Conservation (phyloP, 2,329 filamentous ascomycete genomes). For the Paecilomyces variotii region DNA sequence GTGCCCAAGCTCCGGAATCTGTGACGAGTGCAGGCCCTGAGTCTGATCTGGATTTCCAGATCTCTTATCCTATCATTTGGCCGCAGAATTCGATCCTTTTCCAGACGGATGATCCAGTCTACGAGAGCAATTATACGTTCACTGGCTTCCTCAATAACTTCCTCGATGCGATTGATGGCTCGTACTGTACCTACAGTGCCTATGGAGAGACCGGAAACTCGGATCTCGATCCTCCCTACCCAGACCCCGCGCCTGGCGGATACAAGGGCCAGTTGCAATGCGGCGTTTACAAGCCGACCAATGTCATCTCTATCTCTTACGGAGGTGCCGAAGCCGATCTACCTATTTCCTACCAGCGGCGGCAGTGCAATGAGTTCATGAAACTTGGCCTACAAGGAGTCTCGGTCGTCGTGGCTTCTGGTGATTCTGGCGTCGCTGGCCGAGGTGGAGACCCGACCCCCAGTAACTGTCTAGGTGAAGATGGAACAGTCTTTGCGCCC, state of each 20-base stretch:
- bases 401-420: conserved; percentile 39
- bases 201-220: conserved; percentile 28
- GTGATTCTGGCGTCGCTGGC: conserved; percentile 38
- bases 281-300: conserved; percentile 33
- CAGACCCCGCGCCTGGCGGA: conserved; percentile 28
- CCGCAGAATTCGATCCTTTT: conserved; percentile 42
- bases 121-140: conserved; percentile 31
- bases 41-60: conserved; percentile 39
- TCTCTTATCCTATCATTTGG: conserved; percentile 41
- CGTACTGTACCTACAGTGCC: conserved; percentile 37
- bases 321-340: conserved; percentile 24
- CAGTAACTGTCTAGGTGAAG: conserved; percentile 25
- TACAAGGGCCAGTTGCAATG: conserved; percentile 38
- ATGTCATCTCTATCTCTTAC: conserved; percentile 31
- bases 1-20: conserved; percentile 26
- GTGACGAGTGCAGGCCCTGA: conserved; percentile 26
- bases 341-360: conserved; percentile 27
- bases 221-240: conserved; percentile 36
- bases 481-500: conserved; percentile 28
- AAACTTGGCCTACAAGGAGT: conserved; percentile 45
- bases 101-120: conserved; percentile 37
- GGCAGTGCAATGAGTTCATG: conserved; percentile 38
- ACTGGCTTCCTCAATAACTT: conserved; percentile 40
- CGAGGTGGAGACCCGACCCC: conserved; percentile 19
- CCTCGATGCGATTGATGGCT: conserved; percentile 42